These are phyloP conservation scores for Vigna reflexopilosa DNA, from an alignment of 306 rosid species.

Conservation along the genomic window DNA sequence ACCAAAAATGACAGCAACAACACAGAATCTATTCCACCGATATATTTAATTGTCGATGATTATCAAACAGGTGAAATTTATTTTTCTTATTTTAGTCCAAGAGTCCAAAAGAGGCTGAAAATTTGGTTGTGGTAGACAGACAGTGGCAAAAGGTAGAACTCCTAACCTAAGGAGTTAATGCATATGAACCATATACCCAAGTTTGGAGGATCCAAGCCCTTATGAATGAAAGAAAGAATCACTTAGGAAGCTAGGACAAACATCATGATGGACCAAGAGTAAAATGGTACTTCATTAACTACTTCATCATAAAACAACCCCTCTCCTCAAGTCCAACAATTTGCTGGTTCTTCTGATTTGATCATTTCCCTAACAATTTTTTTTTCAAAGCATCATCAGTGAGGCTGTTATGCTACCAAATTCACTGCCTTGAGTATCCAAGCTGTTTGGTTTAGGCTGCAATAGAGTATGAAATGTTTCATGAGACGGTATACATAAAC, in stretches of 20 bases:
- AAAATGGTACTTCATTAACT: not conserved
- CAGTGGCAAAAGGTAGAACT: not conserved
- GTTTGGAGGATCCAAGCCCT: not conserved
- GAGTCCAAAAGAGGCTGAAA: not conserved
- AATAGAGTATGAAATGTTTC: no score
- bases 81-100: not conserved
- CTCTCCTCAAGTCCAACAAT: not conserved
- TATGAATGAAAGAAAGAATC: not conserved
- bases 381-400: not conserved
- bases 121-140: not conserved
- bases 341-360: not conserved
- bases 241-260: not conserved
- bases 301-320: not conserved
- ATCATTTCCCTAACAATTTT: not conserved
- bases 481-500: no score
- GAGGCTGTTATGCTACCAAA: no score
- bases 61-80: not conserved
- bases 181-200: not conserved
- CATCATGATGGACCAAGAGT: not conserved
- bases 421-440: no score
- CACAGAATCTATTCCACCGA: not conserved
- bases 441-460: no score
- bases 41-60: not conserved
- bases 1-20: conserved; percentile 1
- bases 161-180: not conserved